Conservation (phyloP, 352 stramenopile genomes). For the Plasmopara viticola region DNA sequence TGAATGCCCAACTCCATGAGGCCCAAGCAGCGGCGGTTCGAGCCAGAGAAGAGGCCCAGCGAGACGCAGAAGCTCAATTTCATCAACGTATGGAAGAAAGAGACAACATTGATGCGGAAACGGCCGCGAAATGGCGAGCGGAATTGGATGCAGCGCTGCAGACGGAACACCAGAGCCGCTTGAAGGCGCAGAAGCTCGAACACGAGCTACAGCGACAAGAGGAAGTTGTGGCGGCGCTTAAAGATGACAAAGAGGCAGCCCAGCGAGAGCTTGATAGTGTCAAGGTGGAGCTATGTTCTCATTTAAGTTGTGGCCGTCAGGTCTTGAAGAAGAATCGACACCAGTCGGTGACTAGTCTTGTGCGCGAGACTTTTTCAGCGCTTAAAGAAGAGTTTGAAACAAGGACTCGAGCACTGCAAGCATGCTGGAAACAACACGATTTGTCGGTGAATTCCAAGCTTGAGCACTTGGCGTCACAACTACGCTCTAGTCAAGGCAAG, state of each 20-base stretch:
- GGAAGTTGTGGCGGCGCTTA: constrained; percentile 25
- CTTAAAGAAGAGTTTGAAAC: too few relatives aligned
- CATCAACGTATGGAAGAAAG: constrained; percentile 23
- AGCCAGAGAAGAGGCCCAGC: constrained; percentile 20
- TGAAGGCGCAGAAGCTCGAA: constrained; percentile 34
- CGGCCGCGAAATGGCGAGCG: constrained; percentile 28
- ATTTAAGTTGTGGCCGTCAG: constrained; percentile 14
- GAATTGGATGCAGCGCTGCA: constrained; percentile 32
- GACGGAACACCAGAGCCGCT: constrained; percentile 24
- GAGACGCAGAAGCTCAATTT: constrained; percentile 24
- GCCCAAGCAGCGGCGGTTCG: constrained; percentile 23
- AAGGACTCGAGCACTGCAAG: too few relatives aligned
- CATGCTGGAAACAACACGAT: too few relatives aligned
- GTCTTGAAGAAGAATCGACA: constrained; percentile 5
- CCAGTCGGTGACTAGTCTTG: constrained; percentile 15
- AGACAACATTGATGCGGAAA: constrained; percentile 30
- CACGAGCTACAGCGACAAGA: constrained; percentile 26
- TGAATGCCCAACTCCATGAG: constrained; percentile 37
- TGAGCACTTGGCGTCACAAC: too few relatives aligned
- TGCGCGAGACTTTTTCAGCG: constrained; percentile 25
- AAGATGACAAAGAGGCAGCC: constrained; percentile 25
- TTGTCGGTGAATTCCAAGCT: too few relatives aligned
- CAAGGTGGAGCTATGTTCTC: constrained; percentile 30
- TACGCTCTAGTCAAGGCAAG: constrained; percentile 23
- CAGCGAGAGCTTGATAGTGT: constrained; percentile 37